These are phyloP conservation scores for Trichoderma aggressivum DNA, from an alignment of 2,329 filamentous ascomycete species.

Conservation along the genomic window DNA sequence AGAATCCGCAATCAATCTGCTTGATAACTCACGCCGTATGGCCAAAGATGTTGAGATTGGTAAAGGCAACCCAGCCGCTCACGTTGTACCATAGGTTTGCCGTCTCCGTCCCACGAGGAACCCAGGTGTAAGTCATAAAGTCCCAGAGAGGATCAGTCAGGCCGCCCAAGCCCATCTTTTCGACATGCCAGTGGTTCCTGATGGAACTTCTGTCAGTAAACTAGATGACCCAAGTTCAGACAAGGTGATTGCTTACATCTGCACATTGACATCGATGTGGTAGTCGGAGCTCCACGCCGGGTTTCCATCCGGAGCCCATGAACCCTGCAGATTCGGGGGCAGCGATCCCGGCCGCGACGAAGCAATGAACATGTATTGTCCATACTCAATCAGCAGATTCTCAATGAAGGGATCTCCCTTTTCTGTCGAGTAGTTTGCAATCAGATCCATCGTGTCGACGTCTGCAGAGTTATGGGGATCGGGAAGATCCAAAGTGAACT, in stretches of 20 bases:
- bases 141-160: conserved; percentile 48
- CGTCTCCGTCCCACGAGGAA: conserved; percentile 50
- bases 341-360: conserved; percentile 50
- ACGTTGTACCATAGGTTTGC: conserved; percentile 53
- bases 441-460: conserved; percentile 33
- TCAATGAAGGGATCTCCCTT: conserved; percentile 51
- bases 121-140: conserved; percentile 53
- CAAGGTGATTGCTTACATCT: conserved; percentile 37
- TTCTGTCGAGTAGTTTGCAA: conserved; percentile 16
- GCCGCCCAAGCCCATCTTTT: conserved; percentile 48
- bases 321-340: conserved; percentile 55
- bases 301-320: conserved; percentile 48
- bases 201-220: not conserved
- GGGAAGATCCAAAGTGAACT: conserved; percentile 44
- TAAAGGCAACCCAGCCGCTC: conserved; percentile 54
- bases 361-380: conserved; percentile 52
- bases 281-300: conserved; percentile 51
- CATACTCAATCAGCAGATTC: conserved; percentile 50
- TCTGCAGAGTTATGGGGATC: conserved; percentile 41
- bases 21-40: conserved; percentile 39
- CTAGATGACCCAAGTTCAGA: not conserved
- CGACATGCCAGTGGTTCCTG: conserved; percentile 55
- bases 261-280: conserved; percentile 57
- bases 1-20: fast-evolving
- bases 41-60: conserved; percentile 58